Conservation (phyloP, 1,284 basidiomycete genomes). For the Coniferiporia weirii region DNA sequence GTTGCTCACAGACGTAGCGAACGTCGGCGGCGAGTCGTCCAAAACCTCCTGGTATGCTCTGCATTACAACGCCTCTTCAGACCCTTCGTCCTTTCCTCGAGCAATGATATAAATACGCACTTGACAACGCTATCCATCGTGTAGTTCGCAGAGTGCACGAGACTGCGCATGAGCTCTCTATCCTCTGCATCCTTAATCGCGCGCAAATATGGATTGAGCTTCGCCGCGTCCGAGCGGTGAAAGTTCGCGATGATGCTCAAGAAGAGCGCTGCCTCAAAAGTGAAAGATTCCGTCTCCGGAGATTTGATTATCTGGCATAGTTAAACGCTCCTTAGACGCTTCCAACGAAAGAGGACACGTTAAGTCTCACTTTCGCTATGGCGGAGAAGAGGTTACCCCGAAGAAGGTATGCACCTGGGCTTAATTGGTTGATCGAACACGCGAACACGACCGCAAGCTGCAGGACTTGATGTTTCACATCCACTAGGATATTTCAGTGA, state of each 20-base stretch:
- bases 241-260: slow-evolving; percentile 58
- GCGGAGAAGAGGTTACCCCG: slow-evolving; percentile 53
- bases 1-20: slow-evolving; percentile 44
- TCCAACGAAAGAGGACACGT: not conserved
- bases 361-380: slow-evolving; percentile 38
- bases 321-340: not conserved
- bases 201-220: slow-evolving; percentile 57
- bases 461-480: slow-evolving; percentile 46
- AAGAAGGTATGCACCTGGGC: slow-evolving; percentile 64
- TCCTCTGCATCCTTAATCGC: slow-evolving; percentile 44
- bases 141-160: slow-evolving; percentile 52
- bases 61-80: not conserved
- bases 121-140: slow-evolving; percentile 45
- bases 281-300: slow-evolving; percentile 46
- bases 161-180: slow-evolving; percentile 43
- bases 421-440: slow-evolving; percentile 54
- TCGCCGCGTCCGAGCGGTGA: slow-evolving; percentile 62
- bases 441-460: slow-evolving; percentile 53
- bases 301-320: slow-evolving; percentile 44
- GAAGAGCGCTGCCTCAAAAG: slow-evolving; percentile 54
- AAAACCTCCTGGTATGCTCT: slow-evolving; percentile 53
- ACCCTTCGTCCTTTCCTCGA: not conserved
- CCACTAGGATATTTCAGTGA: slow-evolving; percentile 29
- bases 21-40: slow-evolving; percentile 46
- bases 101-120: slow-evolving; percentile 28